These are phyloP conservation scores for Phytophthora agathidicida DNA, from an alignment of 352 stramenopile genomes.

Conservation along the genomic window DNA sequence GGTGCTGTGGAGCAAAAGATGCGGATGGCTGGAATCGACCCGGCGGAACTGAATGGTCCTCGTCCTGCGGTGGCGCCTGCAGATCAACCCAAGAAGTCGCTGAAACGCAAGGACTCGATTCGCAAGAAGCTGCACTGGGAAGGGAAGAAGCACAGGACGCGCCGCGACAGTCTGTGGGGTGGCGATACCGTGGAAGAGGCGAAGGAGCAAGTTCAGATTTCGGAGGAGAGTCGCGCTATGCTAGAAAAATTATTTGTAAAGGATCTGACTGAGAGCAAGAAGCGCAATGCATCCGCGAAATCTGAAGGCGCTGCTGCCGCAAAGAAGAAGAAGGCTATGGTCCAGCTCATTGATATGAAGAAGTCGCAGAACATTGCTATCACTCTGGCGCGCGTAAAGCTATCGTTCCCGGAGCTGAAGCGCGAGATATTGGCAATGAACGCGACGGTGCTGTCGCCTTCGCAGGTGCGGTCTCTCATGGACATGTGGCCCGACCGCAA, in stretches of 20 bases:
- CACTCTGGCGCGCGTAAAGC: slow-evolving; percentile 78
- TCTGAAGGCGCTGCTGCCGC: slow-evolving; percentile 29
- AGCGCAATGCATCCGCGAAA: slow-evolving; percentile 37
- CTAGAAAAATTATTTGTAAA: slow-evolving; percentile 87
- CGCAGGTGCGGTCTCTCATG: slow-evolving; percentile 82
- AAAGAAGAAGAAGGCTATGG: slow-evolving; percentile 71
- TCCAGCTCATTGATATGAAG: slow-evolving; percentile 88
- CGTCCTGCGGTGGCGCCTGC: slow-evolving; percentile 20
- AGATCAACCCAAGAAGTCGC: slow-evolving; percentile 33
- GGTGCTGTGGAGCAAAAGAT: slow-evolving; percentile 89
- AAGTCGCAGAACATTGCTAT: slow-evolving; percentile 91
- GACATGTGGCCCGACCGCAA: slow-evolving; percentile 86
- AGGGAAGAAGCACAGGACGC: slow-evolving; percentile 52
- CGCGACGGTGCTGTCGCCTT: slow-evolving; percentile 71
- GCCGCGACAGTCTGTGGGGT: slow-evolving; percentile 76
- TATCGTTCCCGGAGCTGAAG: slow-evolving; percentile 73
- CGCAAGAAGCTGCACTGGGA: slow-evolving; percentile 90
- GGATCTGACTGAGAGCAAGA: slow-evolving; percentile 59
- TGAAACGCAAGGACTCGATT: slow-evolving; percentile 77
- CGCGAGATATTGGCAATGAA: slow-evolving; percentile 81
- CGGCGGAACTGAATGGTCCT: slow-evolving; percentile 70
- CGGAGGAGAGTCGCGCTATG: slow-evolving; percentile 68
- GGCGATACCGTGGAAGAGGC: slow-evolving; percentile 46
- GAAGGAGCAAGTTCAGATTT: slow-evolving; percentile 60
- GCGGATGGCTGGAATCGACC: slow-evolving; percentile 72